Evolutionary conservation across 2,329 filamentous ascomycete genomes (phyloP).

Genomic region (Zymoseptoria tritici): DNA sequence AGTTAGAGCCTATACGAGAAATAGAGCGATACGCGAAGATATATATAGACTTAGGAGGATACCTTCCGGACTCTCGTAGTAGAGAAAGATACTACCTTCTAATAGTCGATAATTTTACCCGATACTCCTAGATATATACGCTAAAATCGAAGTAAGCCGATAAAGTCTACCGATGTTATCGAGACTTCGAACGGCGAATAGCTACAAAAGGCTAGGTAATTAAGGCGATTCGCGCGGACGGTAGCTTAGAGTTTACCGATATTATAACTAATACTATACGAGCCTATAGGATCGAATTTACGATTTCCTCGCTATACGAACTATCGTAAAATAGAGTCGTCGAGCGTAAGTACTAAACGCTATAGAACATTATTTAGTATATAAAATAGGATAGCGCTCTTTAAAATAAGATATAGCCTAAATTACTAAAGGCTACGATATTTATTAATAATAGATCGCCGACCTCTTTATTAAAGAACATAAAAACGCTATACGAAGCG

Average conservation of each 20-base stretch:
- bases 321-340: background rate
- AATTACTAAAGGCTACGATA: background rate
- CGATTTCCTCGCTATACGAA: background rate
- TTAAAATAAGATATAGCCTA: background rate
- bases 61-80: background rate
- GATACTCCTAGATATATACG: background rate
- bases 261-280: background rate
- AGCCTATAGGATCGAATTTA: background rate
- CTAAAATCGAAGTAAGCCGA: background rate
- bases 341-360: background rate
- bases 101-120: background rate
- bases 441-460: background rate
- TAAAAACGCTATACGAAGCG: background rate
- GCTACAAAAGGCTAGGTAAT: background rate
- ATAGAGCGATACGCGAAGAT: background rate
- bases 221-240: background rate
- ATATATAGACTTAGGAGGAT: slow-evolving; percentile 1
- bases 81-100: background rate
- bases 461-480: background rate
- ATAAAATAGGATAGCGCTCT: background rate
- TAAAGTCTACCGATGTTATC: background rate
- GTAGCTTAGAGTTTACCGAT: background rate
- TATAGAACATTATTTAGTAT: background rate
- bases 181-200: background rate
- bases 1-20: background rate